phyloP scores from a whole-genome alignment of 139 green algal genomes.

The Yamagishiella unicocca region DNA sequence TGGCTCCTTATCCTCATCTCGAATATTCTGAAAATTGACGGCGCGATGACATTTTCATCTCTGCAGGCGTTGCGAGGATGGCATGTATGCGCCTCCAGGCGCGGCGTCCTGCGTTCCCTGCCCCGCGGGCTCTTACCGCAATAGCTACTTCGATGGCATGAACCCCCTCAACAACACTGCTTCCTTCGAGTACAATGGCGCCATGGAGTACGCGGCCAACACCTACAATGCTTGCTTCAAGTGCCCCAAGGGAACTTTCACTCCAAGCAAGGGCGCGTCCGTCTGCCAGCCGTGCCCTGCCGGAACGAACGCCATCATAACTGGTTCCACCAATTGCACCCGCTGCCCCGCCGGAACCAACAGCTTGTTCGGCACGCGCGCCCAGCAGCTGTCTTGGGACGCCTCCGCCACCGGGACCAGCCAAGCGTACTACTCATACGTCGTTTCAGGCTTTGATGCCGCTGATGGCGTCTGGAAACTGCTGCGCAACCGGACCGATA shows the following conservation, averaged over 20 bases:
- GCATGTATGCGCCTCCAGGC: neutral
- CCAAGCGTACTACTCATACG: constrained; percentile 8
- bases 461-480: neutral
- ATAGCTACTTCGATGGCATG: constrained; percentile 21
- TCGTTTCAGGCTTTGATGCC: neutral
- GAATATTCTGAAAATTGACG: too few species aligned
- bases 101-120: neutral
- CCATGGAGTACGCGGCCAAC: neutral
- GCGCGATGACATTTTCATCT: too few species aligned
- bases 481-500: neutral
- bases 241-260: constrained; percentile 32
- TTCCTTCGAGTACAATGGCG: neutral
- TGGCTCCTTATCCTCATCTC: too few species aligned
- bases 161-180: neutral
- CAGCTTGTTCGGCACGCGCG: constrained; percentile 5
- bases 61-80: constrained; percentile 41
- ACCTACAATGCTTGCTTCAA: neutral
- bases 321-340: neutral
- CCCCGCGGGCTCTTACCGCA: constrained; percentile 42
- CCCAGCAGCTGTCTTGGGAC: constrained; percentile 23
- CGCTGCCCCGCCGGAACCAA: constrained; percentile 5
- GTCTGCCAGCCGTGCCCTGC: constrained; percentile 40
- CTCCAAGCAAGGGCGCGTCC: neutral
- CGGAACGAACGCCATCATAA: neutral
- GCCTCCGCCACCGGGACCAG: neutral